Evolutionary conservation across 345 rosid species (phyloP).

Genomic region (Moringa oleifera): DNA sequence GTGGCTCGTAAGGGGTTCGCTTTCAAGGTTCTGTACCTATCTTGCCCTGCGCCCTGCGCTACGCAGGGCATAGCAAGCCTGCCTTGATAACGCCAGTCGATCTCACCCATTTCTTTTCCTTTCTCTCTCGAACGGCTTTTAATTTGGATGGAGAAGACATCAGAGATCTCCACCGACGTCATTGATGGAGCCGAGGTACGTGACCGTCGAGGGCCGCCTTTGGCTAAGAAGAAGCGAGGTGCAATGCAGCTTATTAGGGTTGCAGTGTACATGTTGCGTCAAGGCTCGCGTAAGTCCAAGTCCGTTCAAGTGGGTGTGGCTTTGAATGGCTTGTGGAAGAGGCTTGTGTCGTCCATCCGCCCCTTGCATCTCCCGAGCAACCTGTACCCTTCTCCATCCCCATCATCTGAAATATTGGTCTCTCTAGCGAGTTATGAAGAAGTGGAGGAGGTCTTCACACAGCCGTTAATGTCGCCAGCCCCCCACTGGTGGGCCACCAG

Average conservation of each 20-base stretch:
- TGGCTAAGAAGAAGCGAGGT: conserved; percentile 29
- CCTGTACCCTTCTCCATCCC: conserved; percentile 20
- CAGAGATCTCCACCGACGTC: background rate
- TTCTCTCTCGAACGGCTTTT: no score
- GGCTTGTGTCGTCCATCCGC: conserved; percentile 46
- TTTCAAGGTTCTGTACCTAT: no score
- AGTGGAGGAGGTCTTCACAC: conserved; percentile 26
- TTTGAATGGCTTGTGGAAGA: conserved; percentile 28
- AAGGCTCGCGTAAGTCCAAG: conserved; percentile 29
- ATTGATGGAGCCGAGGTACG: background rate
- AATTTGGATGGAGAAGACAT: conserved; percentile 17
- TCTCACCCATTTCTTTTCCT: background rate
- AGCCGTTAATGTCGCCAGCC: conserved; percentile 16
- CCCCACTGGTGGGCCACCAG: conserved; percentile 12
- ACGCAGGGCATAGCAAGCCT: no score
- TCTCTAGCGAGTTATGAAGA: background rate
- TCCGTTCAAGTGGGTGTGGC: conserved; percentile 13
- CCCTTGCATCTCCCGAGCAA: conserved; percentile 32
- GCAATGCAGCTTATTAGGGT: conserved; percentile 40
- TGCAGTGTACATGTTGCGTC: conserved; percentile 38
- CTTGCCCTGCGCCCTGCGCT: no score
- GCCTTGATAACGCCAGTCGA: no score
- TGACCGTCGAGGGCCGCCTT: background rate
- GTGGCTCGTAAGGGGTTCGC: no score
- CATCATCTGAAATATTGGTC: no score